Evolutionary conservation across 371 early-diverging fungal species (phyloP).

Genomic region (Rhizopus arrhizus): DNA sequence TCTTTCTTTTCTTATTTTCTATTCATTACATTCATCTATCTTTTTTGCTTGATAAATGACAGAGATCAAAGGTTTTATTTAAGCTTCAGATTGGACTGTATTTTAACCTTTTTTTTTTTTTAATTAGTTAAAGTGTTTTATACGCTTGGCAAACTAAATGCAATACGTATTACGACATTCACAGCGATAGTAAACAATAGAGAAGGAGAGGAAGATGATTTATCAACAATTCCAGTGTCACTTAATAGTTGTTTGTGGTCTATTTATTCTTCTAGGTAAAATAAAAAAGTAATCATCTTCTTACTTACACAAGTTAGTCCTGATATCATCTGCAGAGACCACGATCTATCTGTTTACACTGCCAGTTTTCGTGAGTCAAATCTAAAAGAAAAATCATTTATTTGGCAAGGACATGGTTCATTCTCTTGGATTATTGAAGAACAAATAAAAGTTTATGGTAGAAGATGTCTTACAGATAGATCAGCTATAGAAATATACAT

Average conservation of each 20-base stretch:
- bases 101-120: background rate
- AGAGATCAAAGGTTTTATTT: slow-evolving; percentile 1
- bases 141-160: slow-evolving; percentile 29
- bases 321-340: slow-evolving; percentile 50
- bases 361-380: slow-evolving; percentile 48
- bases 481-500: slow-evolving; percentile 26
- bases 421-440: slow-evolving; percentile 46
- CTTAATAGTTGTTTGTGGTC: slow-evolving; percentile 45
- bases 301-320: slow-evolving; percentile 33
- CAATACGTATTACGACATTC: slow-evolving; percentile 42
- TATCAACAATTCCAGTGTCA: slow-evolving; percentile 27
- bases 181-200: slow-evolving; percentile 6
- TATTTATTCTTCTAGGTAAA: slow-evolving; percentile 49
- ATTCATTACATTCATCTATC: slow-evolving; percentile 5
- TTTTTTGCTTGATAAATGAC: slow-evolving; percentile 4
- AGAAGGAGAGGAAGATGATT: slow-evolving; percentile 9
- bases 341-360: slow-evolving; percentile 49
- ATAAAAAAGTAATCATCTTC: slow-evolving; percentile 6
- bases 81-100: background rate
- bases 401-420: slow-evolving; percentile 55
- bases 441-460: slow-evolving; percentile 30
- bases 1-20: slow-evolving; percentile 16
- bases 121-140: slow-evolving; percentile 39
- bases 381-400: slow-evolving; percentile 19
- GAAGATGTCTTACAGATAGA: slow-evolving; percentile 16